A percentile compares a stretch with the other conserved stretches of the same genome.
phyloP scores from a whole-genome alignment of 2,329 filamentous ascomycete species.

The Exophiala lecanii-corni region DNA sequence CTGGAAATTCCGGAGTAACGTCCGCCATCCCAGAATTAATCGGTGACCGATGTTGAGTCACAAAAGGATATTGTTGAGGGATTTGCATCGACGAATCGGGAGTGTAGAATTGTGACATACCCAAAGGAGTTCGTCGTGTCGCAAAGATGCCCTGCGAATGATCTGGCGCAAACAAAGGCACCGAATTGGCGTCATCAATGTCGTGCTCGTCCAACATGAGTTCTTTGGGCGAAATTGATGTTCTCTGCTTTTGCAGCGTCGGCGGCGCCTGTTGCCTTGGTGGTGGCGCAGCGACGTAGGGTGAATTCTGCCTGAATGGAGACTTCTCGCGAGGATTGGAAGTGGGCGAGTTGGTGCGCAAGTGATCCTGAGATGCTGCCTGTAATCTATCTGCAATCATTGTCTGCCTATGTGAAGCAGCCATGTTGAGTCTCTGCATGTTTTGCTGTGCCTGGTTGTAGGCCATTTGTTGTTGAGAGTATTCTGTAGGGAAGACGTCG shows the following conservation, averaged over 20 bases:
- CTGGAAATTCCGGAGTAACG: constrained; percentile 54
- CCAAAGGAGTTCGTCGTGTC: constrained; percentile 34
- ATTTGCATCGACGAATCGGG: constrained; percentile 24
- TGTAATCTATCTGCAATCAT: constrained; percentile 72
- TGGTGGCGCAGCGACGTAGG: constrained; percentile 45
- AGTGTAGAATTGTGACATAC: constrained; percentile 32
- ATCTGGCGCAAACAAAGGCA: constrained; percentile 65
- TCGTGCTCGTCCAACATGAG: constrained; percentile 82
- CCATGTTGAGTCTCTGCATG: constrained; percentile 33
- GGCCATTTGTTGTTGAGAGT: constrained; percentile 31
- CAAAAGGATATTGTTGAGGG: constrained; percentile 27
- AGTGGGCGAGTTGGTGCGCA: constrained; percentile 56
- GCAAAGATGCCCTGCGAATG: constrained; percentile 49
- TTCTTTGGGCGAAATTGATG: constrained; percentile 90
- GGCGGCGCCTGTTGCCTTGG: constrained; percentile 37
- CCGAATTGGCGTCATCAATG: constrained; percentile 62
- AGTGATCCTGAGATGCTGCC: constrained; percentile 69
- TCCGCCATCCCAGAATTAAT: constrained; percentile 34
- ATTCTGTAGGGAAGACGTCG: constrained; percentile 63
- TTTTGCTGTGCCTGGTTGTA: constrained; percentile 33
- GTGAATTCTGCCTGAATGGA: constrained; percentile 72
- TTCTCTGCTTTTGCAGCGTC: constrained; percentile 52
- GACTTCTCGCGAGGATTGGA: constrained; percentile 63
- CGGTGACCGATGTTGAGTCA: constrained; percentile 27
- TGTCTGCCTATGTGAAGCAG: constrained; percentile 51